These are phyloP conservation scores for Fonsecaea monophora DNA, from an alignment of 2,329 filamentous ascomycete genomes.

Conservation along the genomic window DNA sequence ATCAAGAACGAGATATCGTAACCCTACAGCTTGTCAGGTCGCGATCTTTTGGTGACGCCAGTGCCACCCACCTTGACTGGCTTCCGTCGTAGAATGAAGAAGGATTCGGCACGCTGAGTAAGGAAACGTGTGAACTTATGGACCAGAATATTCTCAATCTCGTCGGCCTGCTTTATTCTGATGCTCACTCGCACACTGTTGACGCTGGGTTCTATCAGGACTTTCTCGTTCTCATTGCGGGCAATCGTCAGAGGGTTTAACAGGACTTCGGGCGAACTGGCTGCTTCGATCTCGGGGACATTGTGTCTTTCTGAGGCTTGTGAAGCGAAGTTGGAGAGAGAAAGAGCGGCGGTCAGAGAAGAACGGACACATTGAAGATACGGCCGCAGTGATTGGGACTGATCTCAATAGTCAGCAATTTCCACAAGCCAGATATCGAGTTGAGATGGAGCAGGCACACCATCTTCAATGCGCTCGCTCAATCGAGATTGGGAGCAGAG, in stretches of 20 bases:
- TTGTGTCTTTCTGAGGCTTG: conserved; percentile 97
- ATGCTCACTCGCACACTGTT: conserved; percentile 98
- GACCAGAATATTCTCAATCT: conserved; percentile 97
- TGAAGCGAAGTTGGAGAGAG: conserved; percentile 95
- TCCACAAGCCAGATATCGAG: neutral
- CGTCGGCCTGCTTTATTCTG: conserved; percentile 98
- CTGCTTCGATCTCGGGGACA: conserved; percentile 95
- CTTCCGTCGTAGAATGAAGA: conserved; percentile 95
- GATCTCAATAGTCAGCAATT: conserved; percentile 42
- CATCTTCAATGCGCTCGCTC: conserved; percentile 36
- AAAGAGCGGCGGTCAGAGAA: conserved; percentile 90
- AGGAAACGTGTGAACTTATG: conserved; percentile 98
- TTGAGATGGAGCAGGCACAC: conserved; percentile 24
- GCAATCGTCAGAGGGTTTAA: conserved; percentile 89
- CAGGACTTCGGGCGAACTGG: conserved; percentile 89
- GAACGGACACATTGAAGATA: conserved; percentile 96
- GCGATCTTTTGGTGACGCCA: neutral
- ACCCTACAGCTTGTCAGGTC: conserved; percentile 62
- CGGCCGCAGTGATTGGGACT: conserved; percentile 95
- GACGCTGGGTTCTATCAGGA: conserved; percentile 93
- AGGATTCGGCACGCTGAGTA: conserved; percentile 93
- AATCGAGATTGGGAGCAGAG: neutral
- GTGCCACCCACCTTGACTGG: conserved; percentile 76
- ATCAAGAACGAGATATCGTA: conserved; percentile 99
- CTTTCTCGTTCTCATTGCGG: conserved; percentile 95